Base-by-base conservation (phyloP, 257 asterid genomes). In the Orobanche coerulescens region DNA sequence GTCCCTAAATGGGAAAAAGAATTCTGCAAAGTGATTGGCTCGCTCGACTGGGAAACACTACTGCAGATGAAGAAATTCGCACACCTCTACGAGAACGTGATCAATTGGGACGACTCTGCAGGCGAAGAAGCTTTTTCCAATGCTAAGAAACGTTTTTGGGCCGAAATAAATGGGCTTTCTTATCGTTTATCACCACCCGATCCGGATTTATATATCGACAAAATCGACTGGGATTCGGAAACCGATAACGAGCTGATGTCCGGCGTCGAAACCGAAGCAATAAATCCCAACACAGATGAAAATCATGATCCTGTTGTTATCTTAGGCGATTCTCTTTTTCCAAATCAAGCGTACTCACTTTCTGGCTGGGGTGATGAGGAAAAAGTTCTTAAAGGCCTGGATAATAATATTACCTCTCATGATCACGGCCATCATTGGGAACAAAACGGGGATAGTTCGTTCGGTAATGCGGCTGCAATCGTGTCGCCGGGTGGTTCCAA, bases 1-100 rank as follows among this genome's bases (percentile, higher is more conserved):
- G 80, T 82, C 24, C 96, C 95, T 28, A 30, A 71, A 58, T 88
- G 96, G 95, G 96, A 88, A 76, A 88, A 80, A 62, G 70, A 57
- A 9, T 88, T 88, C 54, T 86, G 94, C 78, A 82, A 75, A 76
- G 82, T 56, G 33, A 78, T 82, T 2, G 90, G 95, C 55, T 64
- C 77, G 3, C 46, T 85, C 19, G 82, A 84, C 77, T 88, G 95
- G 96, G 88, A 73, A 52, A 69, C 69, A 4, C n/a, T 88, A 3
- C 5, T 85, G 68, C 76, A 82, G 44, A 67, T 58, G 78, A 84
- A 86, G 81, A 79, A 69, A 66, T 80, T 68, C 58, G 47, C 39
- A 2, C 75, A 78, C 77, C 78, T 86, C 12, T 86, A 80, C 10
- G 85, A 78, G 9, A 71, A 84, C 16, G 81, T 88, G 70, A 20